phyloP scores from a whole-genome alignment of 192 early-diverging fungal species.

The Backusella sp. region DNA sequence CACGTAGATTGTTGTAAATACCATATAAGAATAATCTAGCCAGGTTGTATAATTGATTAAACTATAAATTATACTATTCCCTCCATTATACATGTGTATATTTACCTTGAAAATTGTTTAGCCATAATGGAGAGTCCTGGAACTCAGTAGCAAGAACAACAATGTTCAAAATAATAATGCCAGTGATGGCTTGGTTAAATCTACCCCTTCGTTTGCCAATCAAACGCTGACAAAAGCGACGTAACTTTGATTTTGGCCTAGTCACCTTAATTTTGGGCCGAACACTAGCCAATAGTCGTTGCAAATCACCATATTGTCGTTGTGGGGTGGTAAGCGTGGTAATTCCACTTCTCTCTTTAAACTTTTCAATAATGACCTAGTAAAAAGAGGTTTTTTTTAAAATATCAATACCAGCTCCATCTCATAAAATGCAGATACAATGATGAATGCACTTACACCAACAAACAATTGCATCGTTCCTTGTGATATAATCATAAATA shows the following conservation, averaged over 20 bases:
- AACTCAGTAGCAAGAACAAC: conserved; percentile 30
- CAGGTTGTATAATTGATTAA: not conserved
- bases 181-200: conserved; percentile 37
- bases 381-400: conserved; percentile 19
- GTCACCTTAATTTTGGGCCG: conserved; percentile 41
- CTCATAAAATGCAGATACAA: not conserved
- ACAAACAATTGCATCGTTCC: conserved; percentile 33
- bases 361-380: conserved; percentile 55
- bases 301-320: conserved; percentile 49
- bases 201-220: conserved; percentile 35
- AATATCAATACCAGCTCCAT: not conserved
- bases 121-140: conserved; percentile 17
- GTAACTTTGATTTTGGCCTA: conserved; percentile 33
- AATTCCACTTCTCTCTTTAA: conserved; percentile 47
- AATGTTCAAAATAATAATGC: conserved; percentile 42
- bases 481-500: conserved; percentile 34
- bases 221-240: conserved; percentile 40
- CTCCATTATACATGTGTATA: not conserved
- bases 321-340: conserved; percentile 51
- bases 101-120: conserved; percentile 36
- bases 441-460: conserved; percentile 20
- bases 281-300: conserved; percentile 46
- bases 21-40: conserved; percentile 41
- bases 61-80: not conserved
- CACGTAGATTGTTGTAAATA: conserved; percentile 39